These are phyloP conservation scores for Paecilomyces sp. DNA, from an alignment of 2,329 filamentous ascomycete genomes.

Conservation along the genomic window DNA sequence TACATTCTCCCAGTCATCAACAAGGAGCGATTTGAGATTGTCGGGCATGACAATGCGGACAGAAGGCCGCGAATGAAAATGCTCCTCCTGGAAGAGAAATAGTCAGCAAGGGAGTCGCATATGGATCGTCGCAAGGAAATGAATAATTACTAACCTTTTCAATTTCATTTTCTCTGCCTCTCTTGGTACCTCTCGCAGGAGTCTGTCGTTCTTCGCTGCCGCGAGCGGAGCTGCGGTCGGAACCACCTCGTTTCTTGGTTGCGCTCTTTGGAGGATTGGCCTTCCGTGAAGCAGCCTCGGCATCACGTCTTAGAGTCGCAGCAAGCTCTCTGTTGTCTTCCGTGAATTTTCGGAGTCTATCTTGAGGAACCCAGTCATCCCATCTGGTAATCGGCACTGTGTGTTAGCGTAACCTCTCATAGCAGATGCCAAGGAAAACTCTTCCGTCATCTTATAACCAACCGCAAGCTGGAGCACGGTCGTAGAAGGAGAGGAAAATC, in stretches of 20 bases:
- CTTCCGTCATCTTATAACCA: background rate
- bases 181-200: constrained; percentile 36
- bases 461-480: background rate
- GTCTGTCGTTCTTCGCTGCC: constrained; percentile 40
- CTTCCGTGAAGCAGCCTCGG: constrained; percentile 26
- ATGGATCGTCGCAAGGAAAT: background rate
- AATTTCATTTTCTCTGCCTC: constrained; percentile 40
- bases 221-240: constrained; percentile 35
- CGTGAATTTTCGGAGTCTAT: constrained; percentile 87
- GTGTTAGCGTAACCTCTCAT: constrained; percentile 5
- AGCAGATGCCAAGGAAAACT: constrained; percentile 2
- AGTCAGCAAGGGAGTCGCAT: background rate
- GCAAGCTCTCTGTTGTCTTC: constrained; percentile 93
- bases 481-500: background rate
- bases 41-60: constrained; percentile 84
- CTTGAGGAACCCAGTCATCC: constrained; percentile 96
- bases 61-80: constrained; percentile 74
- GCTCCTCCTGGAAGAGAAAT: constrained; percentile 62
- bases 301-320: constrained; percentile 38
- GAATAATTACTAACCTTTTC: constrained; percentile 31
- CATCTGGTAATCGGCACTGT: constrained; percentile 48
- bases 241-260: constrained; percentile 33
- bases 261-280: constrained; percentile 25
- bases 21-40: constrained; percentile 80
- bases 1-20: constrained; percentile 98